Evolutionary conservation across 352 stramenopile species (phyloP).

Genomic region (Pythium dissotocum): DNA sequence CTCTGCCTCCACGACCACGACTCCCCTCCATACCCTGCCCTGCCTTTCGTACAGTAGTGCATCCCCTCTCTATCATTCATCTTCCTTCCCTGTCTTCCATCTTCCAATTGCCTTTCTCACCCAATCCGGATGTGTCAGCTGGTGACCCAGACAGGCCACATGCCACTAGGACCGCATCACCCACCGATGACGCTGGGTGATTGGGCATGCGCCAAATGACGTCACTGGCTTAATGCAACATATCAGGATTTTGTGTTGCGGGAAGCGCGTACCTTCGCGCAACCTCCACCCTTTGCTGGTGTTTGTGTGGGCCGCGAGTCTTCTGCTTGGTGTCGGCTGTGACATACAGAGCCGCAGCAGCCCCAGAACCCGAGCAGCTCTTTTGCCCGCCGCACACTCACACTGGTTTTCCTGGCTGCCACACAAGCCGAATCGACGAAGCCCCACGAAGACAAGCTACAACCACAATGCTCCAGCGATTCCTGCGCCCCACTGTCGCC

Average conservation of each 20-base stretch:
- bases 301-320: conserved; percentile 7
- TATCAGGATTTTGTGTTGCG: conserved; percentile 12
- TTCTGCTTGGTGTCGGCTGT: conserved; percentile 33
- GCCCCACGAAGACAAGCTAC: conserved; percentile 6
- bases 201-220: conserved; percentile 19
- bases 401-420: background rate
- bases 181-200: background rate
- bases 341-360: conserved; percentile 11
- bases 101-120: conserved; percentile 3
- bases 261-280: conserved; percentile 21
- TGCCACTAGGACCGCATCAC: background rate
- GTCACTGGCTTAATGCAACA: conserved; percentile 24
- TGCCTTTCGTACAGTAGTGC: conserved; percentile 4
- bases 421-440: conserved; percentile 18
- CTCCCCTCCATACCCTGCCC: background rate
- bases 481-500: conserved; percentile 34
- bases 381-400: conserved; percentile 4
- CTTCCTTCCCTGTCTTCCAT: background rate
- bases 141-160: background rate
- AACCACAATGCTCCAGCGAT: conserved; percentile 42
- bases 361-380: background rate
- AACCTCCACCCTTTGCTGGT: conserved; percentile 16
- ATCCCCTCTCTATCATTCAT: background rate
- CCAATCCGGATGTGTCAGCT: background rate
- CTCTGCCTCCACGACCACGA: background rate